A percentile compares a stretch with the other conserved stretches of the same genome.
These are phyloP conservation scores for Paecilomyces formosus DNA, from an alignment of 2,329 filamentous ascomycete genomes.

Conservation along the genomic window DNA sequence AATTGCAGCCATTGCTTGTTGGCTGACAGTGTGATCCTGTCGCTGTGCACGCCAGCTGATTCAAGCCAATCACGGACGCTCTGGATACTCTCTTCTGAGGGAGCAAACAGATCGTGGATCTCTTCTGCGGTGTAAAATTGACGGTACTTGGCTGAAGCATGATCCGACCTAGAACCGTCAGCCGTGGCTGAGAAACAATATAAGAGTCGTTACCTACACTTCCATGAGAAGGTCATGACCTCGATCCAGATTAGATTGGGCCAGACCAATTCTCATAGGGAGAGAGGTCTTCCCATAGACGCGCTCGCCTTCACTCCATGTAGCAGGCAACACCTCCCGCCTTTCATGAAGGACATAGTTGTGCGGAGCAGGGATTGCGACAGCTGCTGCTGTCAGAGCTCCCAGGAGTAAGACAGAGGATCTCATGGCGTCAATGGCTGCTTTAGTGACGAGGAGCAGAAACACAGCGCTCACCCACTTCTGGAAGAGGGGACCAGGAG, in stretches of 20 bases:
- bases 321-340: constrained; percentile 16
- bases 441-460: not conserved
- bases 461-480: not conserved
- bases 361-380: constrained; percentile 15
- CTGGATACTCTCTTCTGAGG: constrained; percentile 18
- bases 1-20: constrained; percentile 36
- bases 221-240: constrained; percentile 24
- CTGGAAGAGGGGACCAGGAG: not conserved
- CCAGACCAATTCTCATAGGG: constrained; percentile 8
- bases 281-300: constrained; percentile 13
- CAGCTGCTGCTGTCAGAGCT: constrained; percentile 8
- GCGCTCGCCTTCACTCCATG: constrained; percentile 19
- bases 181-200: not conserved
- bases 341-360: constrained; percentile 24
- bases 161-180: constrained; percentile 23
- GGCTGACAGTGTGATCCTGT: constrained; percentile 19
- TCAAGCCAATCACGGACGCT: constrained; percentile 22
- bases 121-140: constrained; percentile 24
- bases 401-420: constrained; percentile 15
- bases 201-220: constrained; percentile 14
- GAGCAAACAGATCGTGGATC: constrained; percentile 29
- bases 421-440: constrained; percentile 12
- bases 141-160: constrained; percentile 27
- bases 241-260: constrained; percentile 19
- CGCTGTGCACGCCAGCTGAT: constrained; percentile 14